Conservation (phyloP, 2,329 filamentous ascomycete genomes). For the Cladorrhinum sp. region DNA sequence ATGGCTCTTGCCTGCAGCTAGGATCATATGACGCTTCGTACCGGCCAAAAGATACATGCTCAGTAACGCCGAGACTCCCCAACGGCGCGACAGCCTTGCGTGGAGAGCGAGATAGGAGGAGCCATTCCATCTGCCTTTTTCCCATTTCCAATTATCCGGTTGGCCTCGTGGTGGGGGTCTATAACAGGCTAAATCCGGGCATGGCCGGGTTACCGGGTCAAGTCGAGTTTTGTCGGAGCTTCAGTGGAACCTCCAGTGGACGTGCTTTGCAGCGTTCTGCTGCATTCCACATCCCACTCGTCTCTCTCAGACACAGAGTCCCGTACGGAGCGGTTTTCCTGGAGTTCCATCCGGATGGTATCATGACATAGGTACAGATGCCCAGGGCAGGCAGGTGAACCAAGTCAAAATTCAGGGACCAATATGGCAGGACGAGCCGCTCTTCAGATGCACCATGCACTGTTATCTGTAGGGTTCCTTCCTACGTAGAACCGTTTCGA, state of each 20-base stretch:
- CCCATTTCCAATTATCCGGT: slow-evolving; percentile 24
- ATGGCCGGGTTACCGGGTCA: slow-evolving; percentile 29
- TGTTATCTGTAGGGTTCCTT: background rate
- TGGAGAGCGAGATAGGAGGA: background rate
- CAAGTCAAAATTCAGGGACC: slow-evolving; percentile 7
- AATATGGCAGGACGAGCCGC: slow-evolving; percentile 6
- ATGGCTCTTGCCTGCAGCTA: slow-evolving; percentile 1
- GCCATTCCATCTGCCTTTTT: background rate
- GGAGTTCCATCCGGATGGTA: slow-evolving; percentile 12
- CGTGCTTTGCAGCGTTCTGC: slow-evolving; percentile 6
- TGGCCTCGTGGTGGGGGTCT: slow-evolving; percentile 17
- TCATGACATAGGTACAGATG: background rate
- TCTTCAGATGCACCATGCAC: background rate
- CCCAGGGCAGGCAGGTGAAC: slow-evolving; percentile 16
- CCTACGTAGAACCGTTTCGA: background rate
- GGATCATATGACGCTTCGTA: background rate
- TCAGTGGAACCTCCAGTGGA: slow-evolving; percentile 10
- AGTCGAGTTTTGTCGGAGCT: slow-evolving; percentile 17
- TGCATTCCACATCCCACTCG: background rate
- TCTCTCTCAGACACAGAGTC: background rate
- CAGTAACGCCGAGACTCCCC: background rate
- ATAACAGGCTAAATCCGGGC: slow-evolving; percentile 27
- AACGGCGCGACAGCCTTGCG: slow-evolving; percentile 4
- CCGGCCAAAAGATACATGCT: background rate
- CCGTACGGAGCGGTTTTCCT: slow-evolving; percentile 15